Evolutionary conservation across 768 basidiomycete species (phyloP), one percentile per base, ranked within the genome.

Genomic region (Pisolithus tinctorius): DNA sequence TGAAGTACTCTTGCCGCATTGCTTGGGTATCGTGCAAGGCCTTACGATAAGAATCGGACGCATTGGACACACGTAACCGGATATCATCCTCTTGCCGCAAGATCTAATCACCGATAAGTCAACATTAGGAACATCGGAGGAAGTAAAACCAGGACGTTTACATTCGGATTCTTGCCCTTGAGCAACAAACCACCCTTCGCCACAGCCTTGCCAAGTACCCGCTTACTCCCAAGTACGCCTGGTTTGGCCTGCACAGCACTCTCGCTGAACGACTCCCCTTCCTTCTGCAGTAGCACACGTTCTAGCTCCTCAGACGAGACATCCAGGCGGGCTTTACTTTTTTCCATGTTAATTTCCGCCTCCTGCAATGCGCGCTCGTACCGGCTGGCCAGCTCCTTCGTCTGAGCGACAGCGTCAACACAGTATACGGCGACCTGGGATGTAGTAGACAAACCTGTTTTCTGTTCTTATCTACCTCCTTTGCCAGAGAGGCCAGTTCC

Each of bases 1-100:
- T 95, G 70, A 96, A 99, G 67, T 97, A 98, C 63, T 99, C 96
- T 67, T 97, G 94, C 55, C 94, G 79, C 72, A 91, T 83, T 4
- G 83, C 73, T 66, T 97, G 93, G 11, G 88, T 91, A 56, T 97
- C 93, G 13, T 80, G 81, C 29, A 96, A 85, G 2, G 91, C 84
- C 69, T 96, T 94, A 51, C 92, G 77, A 63, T 93, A 98, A 30
- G 83, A 80, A 64, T 97, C 95, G 25, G 90, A 92, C 9, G 88
- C 83, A 43, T 74, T 72, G 6, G 91, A 93, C 76, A 98, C 83
- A 57, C 94, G 78, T 29, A 80, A 73, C 50, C 96, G 76, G 46
- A 95, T 83, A 64, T 98, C 96, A 59, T 98, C 96, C 67, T 97
- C 96, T 69, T 96, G 94, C 51, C 87, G 78, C 70, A 86, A 86